Conservation (phyloP, 148 eudicot species). For the Chenopodium quinoa region DNA sequence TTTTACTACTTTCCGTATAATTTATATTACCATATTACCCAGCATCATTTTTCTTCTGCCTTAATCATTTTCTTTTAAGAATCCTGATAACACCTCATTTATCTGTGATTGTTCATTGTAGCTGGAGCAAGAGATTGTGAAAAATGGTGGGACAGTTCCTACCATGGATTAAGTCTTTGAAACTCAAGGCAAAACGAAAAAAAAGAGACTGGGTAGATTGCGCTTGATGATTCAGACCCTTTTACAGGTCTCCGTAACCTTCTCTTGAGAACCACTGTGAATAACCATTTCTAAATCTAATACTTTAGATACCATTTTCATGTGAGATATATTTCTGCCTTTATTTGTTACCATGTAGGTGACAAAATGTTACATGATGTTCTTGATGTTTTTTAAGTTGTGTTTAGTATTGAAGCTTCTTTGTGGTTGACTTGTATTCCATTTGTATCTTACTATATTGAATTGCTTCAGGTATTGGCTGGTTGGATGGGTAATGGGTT, state of each 20-base stretch:
- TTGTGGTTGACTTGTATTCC: background rate
- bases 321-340: conserved; percentile 9
- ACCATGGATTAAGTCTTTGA: conserved; percentile 8
- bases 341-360: conserved; percentile 5
- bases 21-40: background rate
- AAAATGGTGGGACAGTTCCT: conserved; percentile 39
- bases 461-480: background rate
- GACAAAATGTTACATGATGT: background rate
- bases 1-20: background rate
- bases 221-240: background rate
- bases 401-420: background rate
- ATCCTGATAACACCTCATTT: background rate
- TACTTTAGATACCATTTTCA: conserved; percentile 3
- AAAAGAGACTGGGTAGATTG: background rate
- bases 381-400: background rate
- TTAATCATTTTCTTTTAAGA: too few species aligned
- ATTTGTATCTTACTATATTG: background rate
- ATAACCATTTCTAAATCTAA: conserved; percentile 20
- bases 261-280: conserved; percentile 15
- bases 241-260: background rate
- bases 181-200: background rate
- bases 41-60: background rate
- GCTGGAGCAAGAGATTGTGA: conserved; percentile 46
- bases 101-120: conserved; percentile 6
- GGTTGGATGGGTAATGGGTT: background rate